Conservation (phyloP, 768 basidiomycete species). For the Lentinula aciculospora region DNA sequence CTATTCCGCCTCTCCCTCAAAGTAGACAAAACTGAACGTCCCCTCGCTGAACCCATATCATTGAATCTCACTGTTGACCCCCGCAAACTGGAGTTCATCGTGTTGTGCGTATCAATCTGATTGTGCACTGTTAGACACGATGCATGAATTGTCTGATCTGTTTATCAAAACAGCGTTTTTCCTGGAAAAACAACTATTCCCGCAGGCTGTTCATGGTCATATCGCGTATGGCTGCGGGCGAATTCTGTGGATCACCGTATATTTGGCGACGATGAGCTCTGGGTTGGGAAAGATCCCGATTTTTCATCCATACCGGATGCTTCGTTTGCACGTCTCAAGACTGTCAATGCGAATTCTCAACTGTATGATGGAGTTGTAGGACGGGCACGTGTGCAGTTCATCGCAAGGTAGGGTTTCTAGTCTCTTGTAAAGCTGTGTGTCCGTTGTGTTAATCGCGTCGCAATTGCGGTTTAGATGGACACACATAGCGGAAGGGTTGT, state of each 20-base stretch:
- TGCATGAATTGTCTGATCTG: not conserved
- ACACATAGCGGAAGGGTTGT: slow-evolving; percentile 34
- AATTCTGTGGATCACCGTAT: slow-evolving; percentile 56
- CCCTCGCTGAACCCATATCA: slow-evolving; percentile 40
- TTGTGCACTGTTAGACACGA: not conserved
- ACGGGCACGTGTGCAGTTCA: slow-evolving; percentile 50
- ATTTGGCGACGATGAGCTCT: slow-evolving; percentile 60
- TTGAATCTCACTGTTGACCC: slow-evolving; percentile 49
- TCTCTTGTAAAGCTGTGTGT: not conserved
- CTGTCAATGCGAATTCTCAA: slow-evolving; percentile 35
- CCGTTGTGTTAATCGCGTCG: not conserved
- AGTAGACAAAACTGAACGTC: slow-evolving; percentile 49
- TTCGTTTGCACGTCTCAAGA: slow-evolving; percentile 46
- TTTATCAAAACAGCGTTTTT: slow-evolving; percentile 35
- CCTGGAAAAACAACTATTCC: slow-evolving; percentile 56
- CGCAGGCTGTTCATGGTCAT: slow-evolving; percentile 44
- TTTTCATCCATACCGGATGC: slow-evolving; percentile 53
- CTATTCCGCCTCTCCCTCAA: slow-evolving; percentile 50
- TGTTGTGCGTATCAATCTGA: slow-evolving; percentile 44
- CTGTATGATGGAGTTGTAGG: slow-evolving; percentile 55
- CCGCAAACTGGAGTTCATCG: slow-evolving; percentile 47
- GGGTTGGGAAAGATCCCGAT: slow-evolving; percentile 64
- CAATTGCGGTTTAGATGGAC: slow-evolving; percentile 39
- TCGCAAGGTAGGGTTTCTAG: slow-evolving; percentile 35
- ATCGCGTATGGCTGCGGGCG: slow-evolving; percentile 61